Percentiles rank a stretch among this genome's conserved stretches.
phyloP scores from a whole-genome alignment of 2,329 filamentous ascomycete genomes.

The Ophiocordyceps camponoti-saundersi region DNA sequence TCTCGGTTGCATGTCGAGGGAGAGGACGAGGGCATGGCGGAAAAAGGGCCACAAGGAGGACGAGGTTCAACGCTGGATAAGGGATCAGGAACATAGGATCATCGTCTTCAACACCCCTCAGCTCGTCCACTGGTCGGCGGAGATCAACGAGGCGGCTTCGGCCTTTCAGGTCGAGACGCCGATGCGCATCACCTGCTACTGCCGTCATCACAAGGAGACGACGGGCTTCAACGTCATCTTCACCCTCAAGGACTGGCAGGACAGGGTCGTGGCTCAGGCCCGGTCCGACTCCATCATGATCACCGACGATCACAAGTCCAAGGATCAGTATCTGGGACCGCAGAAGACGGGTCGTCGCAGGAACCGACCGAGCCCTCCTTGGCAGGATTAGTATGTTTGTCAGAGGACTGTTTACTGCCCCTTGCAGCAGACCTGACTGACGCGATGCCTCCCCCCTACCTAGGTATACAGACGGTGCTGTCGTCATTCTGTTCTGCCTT shows the following conservation, averaged over 20 bases:
- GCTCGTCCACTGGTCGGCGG: constrained; percentile 62
- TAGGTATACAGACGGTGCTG: no score
- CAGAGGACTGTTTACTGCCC: no score
- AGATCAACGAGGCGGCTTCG: constrained; percentile 29
- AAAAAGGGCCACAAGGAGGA: constrained; percentile 91
- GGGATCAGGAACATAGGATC: constrained; percentile 63
- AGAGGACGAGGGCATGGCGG: constrained; percentile 75
- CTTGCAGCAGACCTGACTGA: no score
- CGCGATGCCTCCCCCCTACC: no score
- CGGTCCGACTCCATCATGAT: constrained; percentile 88
- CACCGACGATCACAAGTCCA: constrained; percentile 79
- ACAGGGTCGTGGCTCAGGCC: constrained; percentile 64
- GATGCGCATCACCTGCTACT: constrained; percentile 96
- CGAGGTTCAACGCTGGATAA: constrained; percentile 75
- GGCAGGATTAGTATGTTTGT: no score
- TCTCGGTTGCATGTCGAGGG: constrained; percentile 72
- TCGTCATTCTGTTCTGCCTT: no score
- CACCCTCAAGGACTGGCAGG: constrained; percentile 70
- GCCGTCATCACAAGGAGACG: constrained; percentile 88
- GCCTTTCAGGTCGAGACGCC: constrained; percentile 66
- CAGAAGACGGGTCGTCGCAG: no score
- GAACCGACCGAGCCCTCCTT: no score
- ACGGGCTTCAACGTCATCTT: constrained; percentile 86
- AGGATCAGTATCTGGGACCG: no score
- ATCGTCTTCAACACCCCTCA: constrained; percentile 87